These are phyloP conservation scores for Hypoxylon sp. DNA, from an alignment of 2,329 filamentous ascomycete genomes.

Conservation along the genomic window DNA sequence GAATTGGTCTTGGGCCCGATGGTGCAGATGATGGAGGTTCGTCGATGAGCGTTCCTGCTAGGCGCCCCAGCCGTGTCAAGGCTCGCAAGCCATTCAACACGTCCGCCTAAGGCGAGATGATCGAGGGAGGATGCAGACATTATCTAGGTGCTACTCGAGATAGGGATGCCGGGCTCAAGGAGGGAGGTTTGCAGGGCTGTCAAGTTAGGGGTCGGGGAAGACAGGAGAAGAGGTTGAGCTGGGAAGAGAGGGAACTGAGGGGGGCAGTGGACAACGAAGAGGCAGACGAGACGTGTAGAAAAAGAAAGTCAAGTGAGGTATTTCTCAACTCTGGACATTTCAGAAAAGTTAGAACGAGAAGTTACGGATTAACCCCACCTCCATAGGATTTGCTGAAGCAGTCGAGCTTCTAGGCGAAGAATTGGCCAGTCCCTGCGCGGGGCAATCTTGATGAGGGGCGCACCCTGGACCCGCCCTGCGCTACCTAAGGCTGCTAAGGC, in stretches of 20 bases:
- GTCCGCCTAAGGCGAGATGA: slow-evolving; percentile 83
- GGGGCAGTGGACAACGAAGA: not conserved
- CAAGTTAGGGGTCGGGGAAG: slow-evolving; percentile 5
- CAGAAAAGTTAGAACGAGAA: slow-evolving; percentile 37
- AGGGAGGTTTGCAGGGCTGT: not conserved
- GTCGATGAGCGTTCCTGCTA: slow-evolving; percentile 85
- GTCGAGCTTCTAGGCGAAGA: slow-evolving; percentile 12
- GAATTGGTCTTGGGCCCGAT: slow-evolving; percentile 99
- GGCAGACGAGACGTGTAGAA: slow-evolving; percentile 11
- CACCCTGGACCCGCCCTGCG: not conserved
- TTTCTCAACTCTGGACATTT: slow-evolving; percentile 36
- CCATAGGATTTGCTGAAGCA: slow-evolving; percentile 20
- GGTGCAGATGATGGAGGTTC: slow-evolving; percentile 98
- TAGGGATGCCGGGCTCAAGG: slow-evolving; percentile 12
- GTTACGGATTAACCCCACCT: slow-evolving; percentile 45
- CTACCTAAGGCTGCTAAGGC: not conserved
- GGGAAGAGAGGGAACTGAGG: slow-evolving; percentile 1
- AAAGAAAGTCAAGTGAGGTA: slow-evolving; percentile 36
- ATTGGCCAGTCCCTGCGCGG: slow-evolving; percentile 31
- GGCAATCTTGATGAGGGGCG: slow-evolving; percentile 17
- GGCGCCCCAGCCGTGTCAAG: slow-evolving; percentile 93
- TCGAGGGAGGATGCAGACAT: slow-evolving; percentile 80
- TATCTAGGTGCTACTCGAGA: slow-evolving; percentile 39
- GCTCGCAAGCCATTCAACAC: slow-evolving; percentile 74
- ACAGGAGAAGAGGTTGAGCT: slow-evolving; percentile 4